A percentile compares a stretch with the other conserved stretches of the same genome.
These are phyloP conservation scores for Acmispon strigosus DNA, from an alignment of 306 rosid species.

Conservation along the genomic window DNA sequence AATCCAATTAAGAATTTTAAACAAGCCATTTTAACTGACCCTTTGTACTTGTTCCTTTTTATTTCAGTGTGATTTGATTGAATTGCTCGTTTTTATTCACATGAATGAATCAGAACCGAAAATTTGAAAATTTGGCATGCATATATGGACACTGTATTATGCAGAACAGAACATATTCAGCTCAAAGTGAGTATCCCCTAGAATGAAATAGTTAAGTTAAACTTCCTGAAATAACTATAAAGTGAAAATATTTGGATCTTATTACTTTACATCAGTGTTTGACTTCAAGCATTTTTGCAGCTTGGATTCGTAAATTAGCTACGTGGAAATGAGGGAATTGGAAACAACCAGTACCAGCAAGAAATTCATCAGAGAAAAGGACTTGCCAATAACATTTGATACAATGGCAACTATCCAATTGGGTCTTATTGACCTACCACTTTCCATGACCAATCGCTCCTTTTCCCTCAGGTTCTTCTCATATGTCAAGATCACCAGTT, in stretches of 20 bases:
- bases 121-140: not conserved
- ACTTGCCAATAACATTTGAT: not conserved
- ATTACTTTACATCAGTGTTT: not conserved
- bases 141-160: not conserved
- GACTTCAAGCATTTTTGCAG: not conserved
- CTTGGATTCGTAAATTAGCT: not conserved
- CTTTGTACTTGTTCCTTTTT: not conserved
- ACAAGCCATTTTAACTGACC: not conserved
- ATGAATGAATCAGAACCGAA: not conserved
- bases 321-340: constrained; percentile 11
- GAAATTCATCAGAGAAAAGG: too few relatives aligned
- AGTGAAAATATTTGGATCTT: not conserved
- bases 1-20: not conserved
- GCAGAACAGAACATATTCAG: not conserved
- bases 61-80: constrained; percentile 1
- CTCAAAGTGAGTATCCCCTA: not conserved
- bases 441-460: not conserved
- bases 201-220: too few relatives aligned
- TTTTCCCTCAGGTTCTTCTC: not conserved
- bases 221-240: too few relatives aligned
- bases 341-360: too few relatives aligned
- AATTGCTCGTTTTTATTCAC: not conserved
- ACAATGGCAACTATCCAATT: not conserved
- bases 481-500: not conserved
- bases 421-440: not conserved